Evolutionary conservation across 495 filamentous ascomycete species (phyloP).

Genomic region (Copromyces sp.): DNA sequence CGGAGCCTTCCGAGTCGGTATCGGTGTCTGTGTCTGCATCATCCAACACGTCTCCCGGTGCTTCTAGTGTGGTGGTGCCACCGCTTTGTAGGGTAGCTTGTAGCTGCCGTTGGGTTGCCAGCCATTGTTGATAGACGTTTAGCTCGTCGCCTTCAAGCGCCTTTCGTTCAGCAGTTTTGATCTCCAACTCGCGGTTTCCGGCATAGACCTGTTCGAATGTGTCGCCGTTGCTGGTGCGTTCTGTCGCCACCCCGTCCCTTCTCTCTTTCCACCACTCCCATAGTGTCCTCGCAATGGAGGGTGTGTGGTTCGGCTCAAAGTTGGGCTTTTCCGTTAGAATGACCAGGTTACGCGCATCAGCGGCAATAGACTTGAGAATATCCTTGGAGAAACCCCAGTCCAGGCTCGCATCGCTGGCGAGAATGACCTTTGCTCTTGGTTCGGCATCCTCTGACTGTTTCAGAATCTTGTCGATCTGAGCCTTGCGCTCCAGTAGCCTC

Average conservation of each 20-base stretch:
- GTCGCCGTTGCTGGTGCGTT: slow-evolving; percentile 46
- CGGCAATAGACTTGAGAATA: slow-evolving; percentile 62
- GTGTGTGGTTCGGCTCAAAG: slow-evolving; percentile 21
- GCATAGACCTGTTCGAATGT: slow-evolving; percentile 54
- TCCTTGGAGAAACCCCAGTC: slow-evolving; percentile 94
- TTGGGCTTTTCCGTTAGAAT: slow-evolving; percentile 66
- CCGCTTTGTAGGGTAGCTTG: slow-evolving; percentile 63
- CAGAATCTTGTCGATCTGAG: slow-evolving; percentile 58
- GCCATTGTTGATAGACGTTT: slow-evolving; percentile 75
- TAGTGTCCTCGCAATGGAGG: slow-evolving; percentile 46
- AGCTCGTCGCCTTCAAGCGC: slow-evolving; percentile 66
- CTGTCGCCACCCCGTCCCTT: slow-evolving; percentile 50
- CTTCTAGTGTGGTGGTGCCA: slow-evolving; percentile 53
- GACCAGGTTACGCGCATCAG: slow-evolving; percentile 68
- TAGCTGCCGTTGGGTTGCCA: slow-evolving; percentile 70
- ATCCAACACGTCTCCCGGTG: slow-evolving; percentile 67
- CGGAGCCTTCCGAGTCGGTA: slow-evolving; percentile 77
- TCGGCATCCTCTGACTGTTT: slow-evolving; percentile 25
- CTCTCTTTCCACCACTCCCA: slow-evolving; percentile 68
- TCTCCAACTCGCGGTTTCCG: slow-evolving; percentile 49
- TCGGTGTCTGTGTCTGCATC: slow-evolving; percentile 72
- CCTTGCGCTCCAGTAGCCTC: slow-evolving; percentile 65
- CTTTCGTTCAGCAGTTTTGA: slow-evolving; percentile 49
- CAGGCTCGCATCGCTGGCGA: slow-evolving; percentile 80
- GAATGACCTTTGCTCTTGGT: slow-evolving; percentile 58